Conservation (phyloP, 78 protist genomes). For the Dictyostelium brefeldianum region DNA sequence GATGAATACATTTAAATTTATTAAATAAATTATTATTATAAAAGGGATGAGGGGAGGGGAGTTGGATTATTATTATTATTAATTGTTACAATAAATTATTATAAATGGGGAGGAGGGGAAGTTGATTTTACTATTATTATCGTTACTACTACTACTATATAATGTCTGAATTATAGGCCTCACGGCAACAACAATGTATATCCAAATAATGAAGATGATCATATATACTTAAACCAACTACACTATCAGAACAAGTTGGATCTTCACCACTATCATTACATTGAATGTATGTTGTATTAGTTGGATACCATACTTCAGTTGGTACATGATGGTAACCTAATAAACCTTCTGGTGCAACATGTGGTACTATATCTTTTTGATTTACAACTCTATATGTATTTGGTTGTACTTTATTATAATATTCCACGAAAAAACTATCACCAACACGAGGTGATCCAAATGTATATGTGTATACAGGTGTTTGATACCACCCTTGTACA, state of each 20-base stretch:
- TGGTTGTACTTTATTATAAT: conserved; percentile 45
- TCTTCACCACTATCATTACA: conserved; percentile 59
- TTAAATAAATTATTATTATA: too few relatives aligned
- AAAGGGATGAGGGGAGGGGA: too few relatives aligned
- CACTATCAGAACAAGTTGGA: conserved; percentile 38
- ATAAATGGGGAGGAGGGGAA: too few relatives aligned
- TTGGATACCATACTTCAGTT: conserved; percentile 42
- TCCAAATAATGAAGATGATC: conserved; percentile 64
- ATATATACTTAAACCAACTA: conserved; percentile 2
- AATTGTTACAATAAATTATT: too few relatives aligned
- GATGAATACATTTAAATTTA: too few relatives aligned
- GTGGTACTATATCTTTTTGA: conserved; percentile 57
- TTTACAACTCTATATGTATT: conserved; percentile 31
- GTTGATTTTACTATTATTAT: too few relatives aligned
- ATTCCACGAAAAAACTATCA: neutral
- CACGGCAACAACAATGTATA: conserved; percentile 61
- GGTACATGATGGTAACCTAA: conserved; percentile 57
- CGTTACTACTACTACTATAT: too few relatives aligned
- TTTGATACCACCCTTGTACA: neutral
- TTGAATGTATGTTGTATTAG: conserved; percentile 11
- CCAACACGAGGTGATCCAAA: conserved; percentile 78
- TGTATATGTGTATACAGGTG: conserved; percentile 6
- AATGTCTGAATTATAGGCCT: too few relatives aligned
- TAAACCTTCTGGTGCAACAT: conserved; percentile 46
- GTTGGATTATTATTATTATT: too few relatives aligned